Percentiles rank a stretch among this genome's conserved stretches.
Evolutionary conservation across 495 filamentous ascomycete species (phyloP).

Genomic region (Aspergillus sparsus): DNA sequence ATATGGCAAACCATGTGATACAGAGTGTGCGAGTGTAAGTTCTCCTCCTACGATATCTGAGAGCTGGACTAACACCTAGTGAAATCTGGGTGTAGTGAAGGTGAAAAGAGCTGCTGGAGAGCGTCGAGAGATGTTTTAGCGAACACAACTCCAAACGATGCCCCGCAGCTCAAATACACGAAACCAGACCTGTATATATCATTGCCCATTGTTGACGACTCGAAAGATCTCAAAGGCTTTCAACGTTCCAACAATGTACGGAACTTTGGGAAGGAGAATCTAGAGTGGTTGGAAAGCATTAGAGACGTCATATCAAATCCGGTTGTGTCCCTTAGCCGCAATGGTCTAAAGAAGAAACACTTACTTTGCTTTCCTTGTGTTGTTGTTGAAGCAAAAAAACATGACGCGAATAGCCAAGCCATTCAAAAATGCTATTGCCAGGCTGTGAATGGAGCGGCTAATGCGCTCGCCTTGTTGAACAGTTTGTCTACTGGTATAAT

Average conservation of each 20-base stretch:
- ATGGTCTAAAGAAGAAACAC: not conserved
- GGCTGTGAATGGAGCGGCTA: slow-evolving; percentile 9
- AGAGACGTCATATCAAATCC: slow-evolving; percentile 2
- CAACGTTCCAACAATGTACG: not conserved
- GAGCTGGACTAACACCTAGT: not conserved
- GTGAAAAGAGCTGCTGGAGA: slow-evolving; percentile 1
- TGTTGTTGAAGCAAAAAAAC: slow-evolving; percentile 7
- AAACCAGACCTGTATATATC: slow-evolving; percentile 13
- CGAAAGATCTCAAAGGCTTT: not conserved
- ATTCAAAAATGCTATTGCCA: slow-evolving; percentile 4
- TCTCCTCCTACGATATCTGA: not conserved
- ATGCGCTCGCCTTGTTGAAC: slow-evolving; percentile 6
- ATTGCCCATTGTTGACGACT: slow-evolving; percentile 4
- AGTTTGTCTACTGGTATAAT: not conserved
- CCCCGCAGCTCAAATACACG: not conserved
- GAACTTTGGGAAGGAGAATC: not conserved
- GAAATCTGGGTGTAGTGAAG: not conserved
- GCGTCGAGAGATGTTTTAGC: slow-evolving; percentile 1
- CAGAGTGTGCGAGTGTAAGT: slow-evolving; percentile 9
- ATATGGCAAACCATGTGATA: not conserved
- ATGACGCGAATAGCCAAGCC: not conserved
- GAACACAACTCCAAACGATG: not conserved
- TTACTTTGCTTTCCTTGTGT: slow-evolving; percentile 9
- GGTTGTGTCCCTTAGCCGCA: not conserved
- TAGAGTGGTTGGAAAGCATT: not conserved